Evolutionary conservation across 257 asterid species (phyloP).

Genomic region (Solanum gandarillasii): DNA sequence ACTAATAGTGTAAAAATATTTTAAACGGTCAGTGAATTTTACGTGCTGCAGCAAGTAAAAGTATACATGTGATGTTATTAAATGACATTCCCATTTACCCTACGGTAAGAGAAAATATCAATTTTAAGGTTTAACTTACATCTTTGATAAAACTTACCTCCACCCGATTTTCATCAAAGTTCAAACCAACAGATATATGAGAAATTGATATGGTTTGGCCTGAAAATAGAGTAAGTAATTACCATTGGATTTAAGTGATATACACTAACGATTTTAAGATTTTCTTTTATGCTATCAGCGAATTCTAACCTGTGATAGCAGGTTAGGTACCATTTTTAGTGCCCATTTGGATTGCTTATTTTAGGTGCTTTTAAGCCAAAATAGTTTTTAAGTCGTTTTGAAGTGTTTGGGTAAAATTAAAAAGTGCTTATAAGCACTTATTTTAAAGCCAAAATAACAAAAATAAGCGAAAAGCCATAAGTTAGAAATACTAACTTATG

Average conservation of each 20-base stretch:
- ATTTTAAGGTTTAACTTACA: not conserved
- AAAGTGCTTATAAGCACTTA: too few relatives aligned
- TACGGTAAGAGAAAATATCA: not conserved
- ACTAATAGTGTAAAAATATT: not conserved
- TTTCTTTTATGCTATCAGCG: not conserved
- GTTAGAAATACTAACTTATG: too few relatives aligned
- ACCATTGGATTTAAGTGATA: not conserved
- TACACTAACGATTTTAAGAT: not conserved
- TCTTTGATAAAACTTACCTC: not conserved
- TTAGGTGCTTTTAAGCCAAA: too few relatives aligned
- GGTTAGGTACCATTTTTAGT: not conserved
- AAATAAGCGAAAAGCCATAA: too few relatives aligned
- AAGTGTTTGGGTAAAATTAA: too few relatives aligned
- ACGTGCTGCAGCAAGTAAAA: not conserved
- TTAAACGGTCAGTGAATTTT: not conserved
- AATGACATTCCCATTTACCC: constrained; percentile 9
- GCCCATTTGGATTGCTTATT: too few relatives aligned
- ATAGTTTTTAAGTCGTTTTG: too few relatives aligned
- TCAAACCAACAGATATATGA: not conserved
- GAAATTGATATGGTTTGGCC: not conserved
- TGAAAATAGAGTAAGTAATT: not conserved
- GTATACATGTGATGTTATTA: too few relatives aligned
- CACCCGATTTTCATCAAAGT: not conserved
- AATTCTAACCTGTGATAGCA: not conserved
- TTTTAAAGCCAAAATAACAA: too few relatives aligned